phyloP scores from a whole-genome alignment of 305 asterid genomes.

The Fraxinus ornus region DNA sequence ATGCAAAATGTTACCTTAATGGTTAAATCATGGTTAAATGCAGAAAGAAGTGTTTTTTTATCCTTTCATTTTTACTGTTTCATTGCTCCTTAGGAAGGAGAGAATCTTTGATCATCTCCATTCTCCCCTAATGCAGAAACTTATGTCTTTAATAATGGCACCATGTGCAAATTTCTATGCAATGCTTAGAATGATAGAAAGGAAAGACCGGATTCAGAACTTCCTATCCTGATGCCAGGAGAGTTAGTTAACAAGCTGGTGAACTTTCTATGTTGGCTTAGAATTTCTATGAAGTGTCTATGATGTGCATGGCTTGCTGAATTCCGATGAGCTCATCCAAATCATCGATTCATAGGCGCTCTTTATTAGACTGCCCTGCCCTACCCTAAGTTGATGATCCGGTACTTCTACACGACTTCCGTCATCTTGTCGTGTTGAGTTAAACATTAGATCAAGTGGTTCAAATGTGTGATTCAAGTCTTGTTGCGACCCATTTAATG shows the following conservation, averaged over 20 bases:
- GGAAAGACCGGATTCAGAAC: neutral
- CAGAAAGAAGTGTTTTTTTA: slow-evolving; percentile 1
- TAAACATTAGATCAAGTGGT: neutral
- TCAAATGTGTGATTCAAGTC: neutral
- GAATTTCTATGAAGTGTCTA: neutral
- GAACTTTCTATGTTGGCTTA: neutral
- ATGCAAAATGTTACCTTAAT: neutral
- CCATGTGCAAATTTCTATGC: neutral
- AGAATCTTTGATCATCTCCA: neutral
- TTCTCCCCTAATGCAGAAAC: neutral
- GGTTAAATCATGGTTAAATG: neutral
- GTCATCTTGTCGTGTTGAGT: neutral
- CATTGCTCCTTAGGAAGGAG: neutral
- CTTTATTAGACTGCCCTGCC: slow-evolving; percentile 3
- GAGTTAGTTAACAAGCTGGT: neutral
- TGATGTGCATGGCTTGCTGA: slow-evolving; percentile 11
- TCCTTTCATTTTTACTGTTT: neutral
- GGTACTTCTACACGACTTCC: neutral
- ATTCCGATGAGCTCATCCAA: neutral
- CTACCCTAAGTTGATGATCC: neutral
- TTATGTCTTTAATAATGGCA: neutral
- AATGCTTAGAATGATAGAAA: neutral
- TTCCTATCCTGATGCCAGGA: neutral
- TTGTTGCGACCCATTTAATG: neutral
- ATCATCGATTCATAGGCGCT: neutral